These are phyloP conservation scores for Incumbomyces lentus DNA, from an alignment of 2,329 filamentous ascomycete genomes.

Conservation along the genomic window DNA sequence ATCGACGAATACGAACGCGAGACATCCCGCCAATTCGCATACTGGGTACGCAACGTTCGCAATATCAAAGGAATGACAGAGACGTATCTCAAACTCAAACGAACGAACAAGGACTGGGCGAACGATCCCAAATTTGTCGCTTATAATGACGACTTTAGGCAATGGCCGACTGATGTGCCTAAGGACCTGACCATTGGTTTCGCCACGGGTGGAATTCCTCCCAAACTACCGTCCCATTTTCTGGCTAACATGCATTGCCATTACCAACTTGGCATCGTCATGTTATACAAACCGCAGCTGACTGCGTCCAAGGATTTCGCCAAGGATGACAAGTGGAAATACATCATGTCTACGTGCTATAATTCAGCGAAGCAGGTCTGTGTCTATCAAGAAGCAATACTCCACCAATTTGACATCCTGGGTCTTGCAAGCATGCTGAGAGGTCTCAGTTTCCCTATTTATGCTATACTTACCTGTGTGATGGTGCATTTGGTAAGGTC, in stretches of 20 bases:
- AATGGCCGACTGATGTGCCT: constrained; percentile 69
- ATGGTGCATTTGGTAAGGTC: constrained; percentile 76
- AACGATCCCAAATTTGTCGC: constrained; percentile 72
- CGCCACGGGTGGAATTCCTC: constrained; percentile 65
- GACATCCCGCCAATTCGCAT: constrained; percentile 73
- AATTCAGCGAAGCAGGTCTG: constrained; percentile 75
- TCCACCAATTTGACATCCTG: constrained; percentile 64
- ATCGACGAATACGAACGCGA: constrained; percentile 66
- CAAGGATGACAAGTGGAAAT: constrained; percentile 68
- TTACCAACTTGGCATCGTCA: constrained; percentile 72
- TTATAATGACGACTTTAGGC: constrained; percentile 64
- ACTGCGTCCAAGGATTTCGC: constrained; percentile 63
- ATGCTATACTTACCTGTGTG: constrained; percentile 79
- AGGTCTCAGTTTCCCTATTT: constrained; percentile 93
- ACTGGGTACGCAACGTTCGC: constrained; percentile 65
- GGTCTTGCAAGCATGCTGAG: constrained; percentile 86
- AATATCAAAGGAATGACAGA: constrained; percentile 70
- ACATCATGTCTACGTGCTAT: constrained; percentile 79
- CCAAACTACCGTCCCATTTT: constrained; percentile 78
- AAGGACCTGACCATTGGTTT: constrained; percentile 68
- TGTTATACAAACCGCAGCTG: constrained; percentile 79
- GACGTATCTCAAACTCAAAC: constrained; percentile 62
- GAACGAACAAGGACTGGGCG: constrained; percentile 73
- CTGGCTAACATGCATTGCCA: constrained; percentile 84
- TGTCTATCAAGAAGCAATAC: constrained; percentile 71